Evolutionary conservation across 768 basidiomycete genomes (phyloP).

Genomic region (Calvatia gigantea): DNA sequence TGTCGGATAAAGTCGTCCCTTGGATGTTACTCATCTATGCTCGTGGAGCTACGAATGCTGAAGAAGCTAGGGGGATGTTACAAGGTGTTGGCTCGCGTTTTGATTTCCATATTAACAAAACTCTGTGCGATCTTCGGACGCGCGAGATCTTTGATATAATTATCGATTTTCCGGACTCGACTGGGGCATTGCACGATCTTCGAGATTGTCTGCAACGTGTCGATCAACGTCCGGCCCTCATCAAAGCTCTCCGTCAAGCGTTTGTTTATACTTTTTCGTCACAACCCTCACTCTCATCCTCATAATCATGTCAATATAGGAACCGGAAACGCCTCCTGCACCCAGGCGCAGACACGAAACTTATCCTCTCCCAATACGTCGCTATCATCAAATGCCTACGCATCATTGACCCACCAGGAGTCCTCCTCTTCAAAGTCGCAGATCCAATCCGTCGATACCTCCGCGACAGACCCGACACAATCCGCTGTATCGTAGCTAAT

Average conservation of each 20-base stretch:
- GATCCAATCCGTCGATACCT: constrained; percentile 90
- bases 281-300: background rate
- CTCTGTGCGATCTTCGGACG: constrained; percentile 78
- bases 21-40: constrained; percentile 87
- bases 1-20: constrained; percentile 72
- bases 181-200: constrained; percentile 80
- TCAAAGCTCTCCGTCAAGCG: constrained; percentile 77
- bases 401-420: constrained; percentile 89
- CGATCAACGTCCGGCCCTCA: constrained; percentile 73
- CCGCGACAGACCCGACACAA: constrained; percentile 86
- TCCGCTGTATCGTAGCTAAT: constrained; percentile 88
- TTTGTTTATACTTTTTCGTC: constrained; percentile 33
- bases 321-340: constrained; percentile 88
- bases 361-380: constrained; percentile 88
- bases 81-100: constrained; percentile 78
- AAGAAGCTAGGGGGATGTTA: constrained; percentile 70
- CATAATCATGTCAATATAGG: constrained; percentile 33
- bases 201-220: constrained; percentile 84
- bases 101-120: constrained; percentile 92
- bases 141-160: constrained; percentile 95
- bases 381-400: constrained; percentile 88
- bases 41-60: constrained; percentile 53
- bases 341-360: constrained; percentile 92
- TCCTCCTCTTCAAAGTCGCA: constrained; percentile 89
- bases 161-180: constrained; percentile 88